These are phyloP conservation scores for Aspergillus coremiiformis DNA, from an alignment of 495 filamentous ascomycete genomes.

Conservation along the genomic window DNA sequence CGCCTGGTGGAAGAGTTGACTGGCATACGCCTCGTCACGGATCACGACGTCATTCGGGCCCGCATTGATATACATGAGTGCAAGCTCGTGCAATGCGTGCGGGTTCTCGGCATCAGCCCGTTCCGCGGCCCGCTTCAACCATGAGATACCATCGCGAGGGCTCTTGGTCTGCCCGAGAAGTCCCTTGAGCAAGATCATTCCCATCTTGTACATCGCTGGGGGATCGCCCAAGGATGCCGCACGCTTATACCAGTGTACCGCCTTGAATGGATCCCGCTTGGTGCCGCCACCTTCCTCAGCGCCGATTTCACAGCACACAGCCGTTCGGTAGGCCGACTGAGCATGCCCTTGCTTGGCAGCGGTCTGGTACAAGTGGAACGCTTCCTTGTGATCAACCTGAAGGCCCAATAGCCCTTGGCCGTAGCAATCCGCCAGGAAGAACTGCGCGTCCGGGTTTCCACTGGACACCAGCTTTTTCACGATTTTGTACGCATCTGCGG, in stretches of 20 bases:
- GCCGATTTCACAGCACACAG: slow-evolving; percentile 97
- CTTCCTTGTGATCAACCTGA: slow-evolving; percentile 76
- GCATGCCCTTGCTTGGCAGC: slow-evolving; percentile 84
- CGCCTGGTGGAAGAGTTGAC: slow-evolving; percentile 75
- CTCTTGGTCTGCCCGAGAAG: slow-evolving; percentile 85
- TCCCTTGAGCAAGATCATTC: slow-evolving; percentile 89
- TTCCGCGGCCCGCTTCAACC: slow-evolving; percentile 90
- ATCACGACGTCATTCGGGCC: slow-evolving; percentile 61
- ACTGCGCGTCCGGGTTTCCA: slow-evolving; percentile 77
- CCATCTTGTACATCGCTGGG: slow-evolving; percentile 96
- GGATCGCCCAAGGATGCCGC: slow-evolving; percentile 84
- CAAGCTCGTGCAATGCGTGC: slow-evolving; percentile 90
- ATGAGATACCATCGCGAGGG: slow-evolving; percentile 74
- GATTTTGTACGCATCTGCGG: slow-evolving; percentile 79
- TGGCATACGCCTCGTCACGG: slow-evolving; percentile 72
- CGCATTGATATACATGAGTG: slow-evolving; percentile 71
- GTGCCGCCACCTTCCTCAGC: slow-evolving; percentile 89
- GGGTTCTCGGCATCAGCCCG: slow-evolving; percentile 84
- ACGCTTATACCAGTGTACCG: slow-evolving; percentile 96
- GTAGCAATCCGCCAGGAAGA: slow-evolving; percentile 85
- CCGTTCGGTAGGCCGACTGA: slow-evolving; percentile 84
- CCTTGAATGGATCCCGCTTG: slow-evolving; percentile 80
- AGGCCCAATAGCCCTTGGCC: slow-evolving; percentile 66
- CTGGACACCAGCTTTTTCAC: slow-evolving; percentile 72
- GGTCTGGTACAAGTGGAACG: slow-evolving; percentile 86